phyloP scores from a whole-genome alignment of 768 basidiomycete genomes.

The Amanita jacksonii region DNA sequence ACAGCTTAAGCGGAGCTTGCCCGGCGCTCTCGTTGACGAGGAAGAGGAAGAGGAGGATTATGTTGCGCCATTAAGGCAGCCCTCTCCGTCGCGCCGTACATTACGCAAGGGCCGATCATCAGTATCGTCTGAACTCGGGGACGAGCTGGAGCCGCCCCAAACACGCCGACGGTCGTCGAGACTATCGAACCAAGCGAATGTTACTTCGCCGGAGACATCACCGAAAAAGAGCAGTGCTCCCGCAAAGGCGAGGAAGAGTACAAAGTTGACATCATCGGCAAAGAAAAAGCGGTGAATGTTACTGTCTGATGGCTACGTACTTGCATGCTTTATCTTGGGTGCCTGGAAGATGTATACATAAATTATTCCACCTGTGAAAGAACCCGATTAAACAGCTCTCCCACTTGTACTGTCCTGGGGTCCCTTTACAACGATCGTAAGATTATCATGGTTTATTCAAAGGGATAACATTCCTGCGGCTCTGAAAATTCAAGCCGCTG shows the following conservation, averaged over 20 bases:
- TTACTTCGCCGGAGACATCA: constrained; percentile 12
- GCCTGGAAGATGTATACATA: too few species aligned
- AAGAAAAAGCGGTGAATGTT: constrained; percentile 13
- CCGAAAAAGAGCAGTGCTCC: constrained; percentile 16
- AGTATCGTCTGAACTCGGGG: constrained; percentile 22
- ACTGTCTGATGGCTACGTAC: neutral
- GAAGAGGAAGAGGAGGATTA: constrained; percentile 27
- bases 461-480: too few species aligned
- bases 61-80: constrained; percentile 29
- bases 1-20: constrained; percentile 6
- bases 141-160: constrained; percentile 24
- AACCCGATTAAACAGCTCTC: too few species aligned
- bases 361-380: too few species aligned
- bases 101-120: constrained; percentile 21
- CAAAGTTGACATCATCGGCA: constrained; percentile 5
- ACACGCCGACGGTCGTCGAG: constrained; percentile 37
- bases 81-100: constrained; percentile 20
- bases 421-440: too few species aligned
- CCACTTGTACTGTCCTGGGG: too few species aligned
- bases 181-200: constrained; percentile 21
- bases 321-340: neutral
- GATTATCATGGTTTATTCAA: too few species aligned
- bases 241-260: constrained; percentile 15
- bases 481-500: too few species aligned
- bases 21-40: constrained; percentile 9